phyloP scores from a whole-genome alignment of 352 stramenopile species.

The Phytopythium mirpurense region DNA sequence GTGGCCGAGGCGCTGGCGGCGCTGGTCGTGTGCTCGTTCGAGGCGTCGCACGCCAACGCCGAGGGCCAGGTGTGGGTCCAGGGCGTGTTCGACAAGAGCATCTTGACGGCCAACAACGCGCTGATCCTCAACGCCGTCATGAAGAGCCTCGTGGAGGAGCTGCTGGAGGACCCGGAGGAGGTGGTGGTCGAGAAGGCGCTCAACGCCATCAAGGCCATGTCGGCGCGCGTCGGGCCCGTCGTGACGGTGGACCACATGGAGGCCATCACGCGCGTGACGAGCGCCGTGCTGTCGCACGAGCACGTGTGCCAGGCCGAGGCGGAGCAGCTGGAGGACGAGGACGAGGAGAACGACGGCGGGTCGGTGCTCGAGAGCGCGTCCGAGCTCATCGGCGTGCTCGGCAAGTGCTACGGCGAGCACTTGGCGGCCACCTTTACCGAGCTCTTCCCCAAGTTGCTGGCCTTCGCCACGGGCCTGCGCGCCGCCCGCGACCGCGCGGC shows the following conservation, averaged over 20 bases:
- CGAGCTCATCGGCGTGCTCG: conserved; percentile 92
- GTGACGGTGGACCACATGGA: conserved; percentile 91
- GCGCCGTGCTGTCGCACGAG: conserved; percentile 85
- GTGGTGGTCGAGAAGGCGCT: conserved; percentile 94
- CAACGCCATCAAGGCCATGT: conserved; percentile 95
- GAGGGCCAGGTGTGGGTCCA: conserved; percentile 86
- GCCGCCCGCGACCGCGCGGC: conserved; percentile 91
- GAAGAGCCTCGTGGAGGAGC: conserved; percentile 68
- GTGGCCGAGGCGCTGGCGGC: conserved; percentile 76
- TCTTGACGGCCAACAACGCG: conserved; percentile 73
- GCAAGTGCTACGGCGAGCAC: conserved; percentile 92
- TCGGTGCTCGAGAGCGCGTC: conserved; percentile 91
- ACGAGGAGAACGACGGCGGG: conserved; percentile 90
- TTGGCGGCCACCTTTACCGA: conserved; percentile 89
- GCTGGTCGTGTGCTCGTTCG: conserved; percentile 83
- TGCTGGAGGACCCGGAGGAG: conserved; percentile 78
- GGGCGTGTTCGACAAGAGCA: conserved; percentile 76
- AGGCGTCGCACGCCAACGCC: conserved; percentile 60
- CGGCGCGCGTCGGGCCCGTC: conserved; percentile 87
- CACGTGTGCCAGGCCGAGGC: conserved; percentile 89
- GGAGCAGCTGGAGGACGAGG: conserved; percentile 88
- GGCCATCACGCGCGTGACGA: conserved; percentile 77
- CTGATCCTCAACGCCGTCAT: conserved; percentile 74
- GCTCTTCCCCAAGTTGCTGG: conserved; percentile 88
- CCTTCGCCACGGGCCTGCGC: conserved; percentile 89